phyloP scores from a whole-genome alignment of 176 grass and related monocot genomes.

The Oryza nivara region DNA sequence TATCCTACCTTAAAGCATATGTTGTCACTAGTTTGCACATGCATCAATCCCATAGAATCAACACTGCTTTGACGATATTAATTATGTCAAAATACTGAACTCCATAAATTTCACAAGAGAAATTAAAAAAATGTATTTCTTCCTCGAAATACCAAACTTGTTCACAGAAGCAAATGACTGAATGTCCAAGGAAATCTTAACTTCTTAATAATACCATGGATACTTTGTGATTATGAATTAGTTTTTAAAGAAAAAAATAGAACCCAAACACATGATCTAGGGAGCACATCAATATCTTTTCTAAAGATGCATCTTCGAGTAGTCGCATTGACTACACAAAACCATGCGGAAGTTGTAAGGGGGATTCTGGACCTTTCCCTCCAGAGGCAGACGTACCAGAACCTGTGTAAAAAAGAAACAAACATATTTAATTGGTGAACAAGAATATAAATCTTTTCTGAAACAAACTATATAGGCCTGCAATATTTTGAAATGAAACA shows the following conservation, averaged over 20 bases:
- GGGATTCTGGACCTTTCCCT: not conserved
- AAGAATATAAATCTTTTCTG: not conserved
- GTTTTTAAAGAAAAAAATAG: not conserved
- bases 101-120: too few species aligned
- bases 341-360: not conserved
- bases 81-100: too few species aligned
- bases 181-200: not conserved
- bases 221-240: not conserved
- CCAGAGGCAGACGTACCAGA: not conserved
- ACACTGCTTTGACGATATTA: too few species aligned
- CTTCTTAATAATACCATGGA: not conserved
- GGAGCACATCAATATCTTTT: too few species aligned
- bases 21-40: too few species aligned
- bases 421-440: not conserved
- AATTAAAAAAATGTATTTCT: too few species aligned
- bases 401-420: not conserved
- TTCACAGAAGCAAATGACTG: not conserved
- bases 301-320: not conserved
- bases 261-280: not conserved
- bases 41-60: too few species aligned
- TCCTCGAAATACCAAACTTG: not conserved
- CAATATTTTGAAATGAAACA: not conserved
- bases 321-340: not conserved
- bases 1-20: too few species aligned
- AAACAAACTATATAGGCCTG: not conserved